Evolutionary conservation across 2,329 filamentous ascomycete genomes (phyloP).

Genomic region (Fusarium compactum): DNA sequence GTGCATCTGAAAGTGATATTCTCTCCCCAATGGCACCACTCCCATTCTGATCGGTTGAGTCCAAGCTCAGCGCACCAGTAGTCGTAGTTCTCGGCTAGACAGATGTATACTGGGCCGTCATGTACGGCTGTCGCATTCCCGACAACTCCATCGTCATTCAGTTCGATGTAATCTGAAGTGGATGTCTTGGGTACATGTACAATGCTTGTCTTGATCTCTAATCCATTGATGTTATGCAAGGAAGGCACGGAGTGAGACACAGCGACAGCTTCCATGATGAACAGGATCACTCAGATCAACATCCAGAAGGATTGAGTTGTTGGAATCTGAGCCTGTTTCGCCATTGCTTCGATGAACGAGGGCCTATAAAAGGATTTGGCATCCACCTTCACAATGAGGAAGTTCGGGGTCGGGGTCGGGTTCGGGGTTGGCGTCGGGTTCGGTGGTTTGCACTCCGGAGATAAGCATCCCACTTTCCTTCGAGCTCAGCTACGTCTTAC

Average conservation of each 20-base stretch:
- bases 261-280: slow-evolving; percentile 6
- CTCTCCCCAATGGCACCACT: slow-evolving; percentile 26
- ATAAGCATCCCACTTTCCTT: background rate
- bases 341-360: background rate
- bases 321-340: background rate
- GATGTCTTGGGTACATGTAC: slow-evolving; percentile 3
- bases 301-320: background rate
- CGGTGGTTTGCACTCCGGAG: background rate
- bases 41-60: slow-evolving; percentile 5
- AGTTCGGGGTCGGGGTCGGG: slow-evolving; percentile 4
- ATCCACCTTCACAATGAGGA: no score
- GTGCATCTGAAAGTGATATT: slow-evolving; percentile 16
- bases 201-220: slow-evolving; percentile 17
- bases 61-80: slow-evolving; percentile 16
- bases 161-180: background rate
- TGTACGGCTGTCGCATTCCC: slow-evolving; percentile 11
- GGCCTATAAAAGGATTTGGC: background rate
- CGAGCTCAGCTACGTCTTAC: background rate
- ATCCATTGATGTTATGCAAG: slow-evolving; percentile 1
- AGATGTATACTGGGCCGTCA: slow-evolving; percentile 19
- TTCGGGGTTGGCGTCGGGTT: background rate
- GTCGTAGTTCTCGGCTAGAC: slow-evolving; percentile 19
- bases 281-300: no score
- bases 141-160: background rate
- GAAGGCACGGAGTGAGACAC: slow-evolving; percentile 3